Base-by-base conservation (phyloP, 2,329 filamentous ascomycete species). In the Fusarium citri region DNA sequence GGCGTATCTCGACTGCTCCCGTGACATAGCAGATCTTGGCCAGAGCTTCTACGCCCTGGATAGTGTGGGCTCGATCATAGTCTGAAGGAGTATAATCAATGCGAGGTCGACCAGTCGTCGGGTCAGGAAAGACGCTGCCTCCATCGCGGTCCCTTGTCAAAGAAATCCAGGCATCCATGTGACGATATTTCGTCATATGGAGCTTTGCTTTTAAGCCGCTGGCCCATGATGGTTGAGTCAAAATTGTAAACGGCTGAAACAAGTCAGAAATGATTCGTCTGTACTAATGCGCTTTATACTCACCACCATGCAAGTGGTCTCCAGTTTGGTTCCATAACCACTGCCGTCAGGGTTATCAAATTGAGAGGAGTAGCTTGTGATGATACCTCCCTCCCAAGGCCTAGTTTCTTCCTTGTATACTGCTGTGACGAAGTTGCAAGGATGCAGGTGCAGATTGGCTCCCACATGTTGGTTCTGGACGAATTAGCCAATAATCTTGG, bases 261-360 rank as follows among this genome's bases (percentile, higher is more conserved):
- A 59, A 59, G 59, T 74, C 28, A 72, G 67, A 48, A 40, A 48
- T 48, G 50, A 55, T 60, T 65, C 47, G 63, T 48, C 12, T 37
- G 47, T 16, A 22, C 20, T 31, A 25, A 30, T 47, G 37, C 25
- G 12, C 8, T 46, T 43, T 14, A n/a, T 42, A 76, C 84, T 74
- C 76, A 87, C 85, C 59, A 89, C 71, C 91, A 96, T 94, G 74
- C 87, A 87, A 3, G 88, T 88, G 12, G 89, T 85, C 83, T 98
- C 94, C 28, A 98, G 83, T 78, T 97, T 97, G 50, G 86, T 85
- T 41, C 95, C 95, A 74, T 98, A 93, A 60, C 94, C 93, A 43
- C 89, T 84, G 8, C 88, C 88, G 77, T 97, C 94, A 1, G 94
- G 84, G 72, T 98, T 91, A 69, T 97, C 92, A 72, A 94, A 93